Conservation (phyloP, 2,329 filamentous ascomycete species). For the Trichoderma harzianum region DNA sequence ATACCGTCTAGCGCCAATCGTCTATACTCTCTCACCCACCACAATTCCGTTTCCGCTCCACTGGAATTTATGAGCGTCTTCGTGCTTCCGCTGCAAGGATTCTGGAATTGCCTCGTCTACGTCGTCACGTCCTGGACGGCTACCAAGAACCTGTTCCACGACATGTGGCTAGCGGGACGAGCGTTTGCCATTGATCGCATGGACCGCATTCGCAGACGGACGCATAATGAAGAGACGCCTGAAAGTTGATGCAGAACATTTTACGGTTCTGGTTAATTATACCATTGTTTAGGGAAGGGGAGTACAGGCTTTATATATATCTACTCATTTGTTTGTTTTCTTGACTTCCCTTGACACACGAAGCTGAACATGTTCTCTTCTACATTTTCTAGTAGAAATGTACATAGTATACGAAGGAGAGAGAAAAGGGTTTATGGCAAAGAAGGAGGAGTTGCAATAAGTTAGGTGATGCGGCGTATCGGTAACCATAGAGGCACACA, state of each 20-base stretch:
- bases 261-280: background rate
- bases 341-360: background rate
- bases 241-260: background rate
- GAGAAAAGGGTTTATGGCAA: background rate
- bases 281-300: background rate
- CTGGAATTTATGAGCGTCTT: slow-evolving; percentile 64
- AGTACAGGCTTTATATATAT: background rate
- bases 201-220: background rate
- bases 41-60: slow-evolving; percentile 45
- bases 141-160: slow-evolving; percentile 36
- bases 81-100: slow-evolving; percentile 73
- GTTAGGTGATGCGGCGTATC: background rate
- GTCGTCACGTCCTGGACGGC: slow-evolving; percentile 59
- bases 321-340: background rate
- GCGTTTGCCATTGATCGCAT: background rate
- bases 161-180: slow-evolving; percentile 12
- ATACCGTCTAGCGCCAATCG: slow-evolving; percentile 70
- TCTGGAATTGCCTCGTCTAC: slow-evolving; percentile 76
- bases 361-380: background rate
- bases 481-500: background rate
- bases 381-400: background rate
- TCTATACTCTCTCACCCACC: slow-evolving; percentile 59
- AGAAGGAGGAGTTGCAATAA: background rate
- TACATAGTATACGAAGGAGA: background rate
- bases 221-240: background rate